These are phyloP conservation scores for Cercophora sp. DNA, from an alignment of 495 filamentous ascomycete genomes.

Conservation along the genomic window DNA sequence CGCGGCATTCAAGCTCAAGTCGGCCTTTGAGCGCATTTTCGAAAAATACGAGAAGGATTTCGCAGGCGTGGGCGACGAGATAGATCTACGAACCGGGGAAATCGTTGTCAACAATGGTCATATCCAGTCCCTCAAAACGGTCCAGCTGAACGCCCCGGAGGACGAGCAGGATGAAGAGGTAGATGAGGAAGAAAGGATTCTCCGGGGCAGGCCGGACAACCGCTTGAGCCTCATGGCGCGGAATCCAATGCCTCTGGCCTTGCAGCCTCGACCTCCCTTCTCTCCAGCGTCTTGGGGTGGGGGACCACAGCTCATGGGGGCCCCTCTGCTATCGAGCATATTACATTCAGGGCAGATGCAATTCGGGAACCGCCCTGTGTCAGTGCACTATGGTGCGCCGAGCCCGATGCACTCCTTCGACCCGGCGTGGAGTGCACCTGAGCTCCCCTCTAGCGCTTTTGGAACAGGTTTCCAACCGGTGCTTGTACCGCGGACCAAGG, in stretches of 20 bases:
- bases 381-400: conserved; percentile 12
- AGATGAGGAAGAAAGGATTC: conserved; percentile 27
- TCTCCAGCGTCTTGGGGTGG: conserved; percentile 8
- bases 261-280: conserved; percentile 1
- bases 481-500: background rate
- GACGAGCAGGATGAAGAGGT: conserved; percentile 37
- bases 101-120: conserved; percentile 89
- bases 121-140: conserved; percentile 48
- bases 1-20: conserved; percentile 67
- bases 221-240: conserved; percentile 5
- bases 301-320: background rate
- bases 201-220: conserved; percentile 11
- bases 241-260: background rate
- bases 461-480: background rate
- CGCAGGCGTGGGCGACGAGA: conserved; percentile 57
- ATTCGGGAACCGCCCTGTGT: conserved; percentile 7
- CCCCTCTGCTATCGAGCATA: conserved; percentile 1
- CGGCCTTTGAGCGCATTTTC: conserved; percentile 80
- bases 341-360: conserved; percentile 16
- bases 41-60: conserved; percentile 84
- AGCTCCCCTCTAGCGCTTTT: conserved; percentile 19
- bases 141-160: conserved; percentile 20
- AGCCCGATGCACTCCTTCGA: conserved; percentile 12
- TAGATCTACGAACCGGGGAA: conserved; percentile 54
- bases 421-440: conserved; percentile 26